Conservation (phyloP, 768 basidiomycete genomes). For the Auricularia sp. region DNA sequence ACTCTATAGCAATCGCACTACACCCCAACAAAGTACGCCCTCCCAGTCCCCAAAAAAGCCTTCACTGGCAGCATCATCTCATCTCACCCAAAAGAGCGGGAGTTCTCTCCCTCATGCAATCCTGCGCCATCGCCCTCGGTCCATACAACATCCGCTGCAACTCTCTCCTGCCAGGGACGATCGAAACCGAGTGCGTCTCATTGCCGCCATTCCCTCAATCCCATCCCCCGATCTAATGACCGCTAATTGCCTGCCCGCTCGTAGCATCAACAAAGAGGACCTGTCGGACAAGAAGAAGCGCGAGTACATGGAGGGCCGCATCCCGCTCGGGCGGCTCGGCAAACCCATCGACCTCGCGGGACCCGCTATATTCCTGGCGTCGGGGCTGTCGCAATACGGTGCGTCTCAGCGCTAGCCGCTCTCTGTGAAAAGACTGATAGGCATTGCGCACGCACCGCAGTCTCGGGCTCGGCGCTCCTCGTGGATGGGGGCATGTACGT, state of each 20-base stretch:
- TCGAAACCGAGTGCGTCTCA: conserved; percentile 41
- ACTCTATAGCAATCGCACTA: neutral
- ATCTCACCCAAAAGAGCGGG: conserved; percentile 57
- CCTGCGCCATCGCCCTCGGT: conserved; percentile 66
- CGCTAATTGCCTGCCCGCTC: neutral
- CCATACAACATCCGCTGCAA: conserved; percentile 66
- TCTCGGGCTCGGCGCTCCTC: conserved; percentile 53
- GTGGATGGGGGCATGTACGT: conserved; percentile 71
- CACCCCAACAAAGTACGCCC: neutral
- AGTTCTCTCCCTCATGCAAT: conserved; percentile 69
- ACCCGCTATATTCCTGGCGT: conserved; percentile 63
- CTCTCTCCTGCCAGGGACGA: conserved; percentile 64
- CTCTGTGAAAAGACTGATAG: no score
- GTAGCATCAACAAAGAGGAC: conserved; percentile 63
- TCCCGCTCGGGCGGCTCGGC: conserved; percentile 57
- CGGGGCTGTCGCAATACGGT: conserved; percentile 56
- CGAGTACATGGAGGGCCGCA: conserved; percentile 52
- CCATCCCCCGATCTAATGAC: no score
- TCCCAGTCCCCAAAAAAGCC: neutral
- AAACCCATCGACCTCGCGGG: conserved; percentile 6
- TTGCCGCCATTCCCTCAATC: neutral
- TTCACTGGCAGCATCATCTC: neutral
- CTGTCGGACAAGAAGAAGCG: conserved; percentile 48
- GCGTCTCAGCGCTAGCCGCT: neutral
- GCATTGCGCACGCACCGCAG: neutral